A percentile compares a stretch with the other conserved stretches of the same genome.
Evolutionary conservation across 305 asterid genomes (phyloP).

Genomic region (Rubia tinctorum): DNA sequence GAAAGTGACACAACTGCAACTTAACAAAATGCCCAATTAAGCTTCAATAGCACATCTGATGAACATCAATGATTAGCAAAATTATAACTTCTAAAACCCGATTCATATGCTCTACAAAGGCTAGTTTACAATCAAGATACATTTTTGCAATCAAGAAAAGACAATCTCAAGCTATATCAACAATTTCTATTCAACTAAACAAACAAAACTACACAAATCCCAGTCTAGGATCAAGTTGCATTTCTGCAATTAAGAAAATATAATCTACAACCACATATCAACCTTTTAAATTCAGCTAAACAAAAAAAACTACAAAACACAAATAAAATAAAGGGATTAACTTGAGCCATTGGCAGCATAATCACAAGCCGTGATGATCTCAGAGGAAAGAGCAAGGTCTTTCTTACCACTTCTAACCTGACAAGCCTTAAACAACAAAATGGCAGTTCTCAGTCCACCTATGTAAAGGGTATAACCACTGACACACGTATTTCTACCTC

Average conservation of each 20-base stretch:
- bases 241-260: not conserved
- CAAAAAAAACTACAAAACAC: not conserved
- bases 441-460: slow-evolving; percentile 50
- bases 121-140: too few relatives aligned
- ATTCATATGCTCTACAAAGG: not conserved
- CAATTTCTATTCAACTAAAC: not conserved
- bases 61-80: too few relatives aligned
- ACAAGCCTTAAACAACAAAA: slow-evolving; percentile 73
- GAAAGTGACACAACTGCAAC: slow-evolving; percentile 69
- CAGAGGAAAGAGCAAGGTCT: slow-evolving; percentile 56
- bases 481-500: too few relatives aligned
- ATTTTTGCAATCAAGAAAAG: too few relatives aligned
- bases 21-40: slow-evolving; percentile 5
- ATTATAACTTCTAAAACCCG: not conserved
- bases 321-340: slow-evolving; percentile 19
- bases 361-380: slow-evolving; percentile 58
- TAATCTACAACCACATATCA: not conserved
- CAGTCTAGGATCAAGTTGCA: not conserved
- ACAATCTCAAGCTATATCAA: not conserved
- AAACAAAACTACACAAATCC: not conserved
- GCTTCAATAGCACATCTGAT: not conserved
- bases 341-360: slow-evolving; percentile 56
- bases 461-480: too few relatives aligned
- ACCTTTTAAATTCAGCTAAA: not conserved
- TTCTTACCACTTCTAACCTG: slow-evolving; percentile 44